phyloP scores from a whole-genome alignment of 1,284 basidiomycete species.

The Ustilago tritici region DNA sequence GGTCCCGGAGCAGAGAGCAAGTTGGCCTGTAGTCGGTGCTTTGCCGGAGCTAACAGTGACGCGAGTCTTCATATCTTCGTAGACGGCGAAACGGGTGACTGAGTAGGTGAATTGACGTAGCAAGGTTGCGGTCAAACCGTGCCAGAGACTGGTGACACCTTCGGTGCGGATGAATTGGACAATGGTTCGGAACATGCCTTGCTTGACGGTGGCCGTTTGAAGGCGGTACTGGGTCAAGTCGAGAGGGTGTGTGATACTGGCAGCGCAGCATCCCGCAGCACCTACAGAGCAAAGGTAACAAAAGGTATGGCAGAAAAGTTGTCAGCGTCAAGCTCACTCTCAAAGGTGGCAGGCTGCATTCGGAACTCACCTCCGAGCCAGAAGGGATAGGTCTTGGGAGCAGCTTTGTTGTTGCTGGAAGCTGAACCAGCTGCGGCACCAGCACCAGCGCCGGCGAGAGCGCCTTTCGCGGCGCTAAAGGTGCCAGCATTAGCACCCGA shows the following conservation, averaged over 20 bases:
- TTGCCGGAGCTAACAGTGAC: slow-evolving; percentile 26
- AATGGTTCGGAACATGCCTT: slow-evolving; percentile 58
- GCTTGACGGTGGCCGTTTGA: slow-evolving; percentile 62
- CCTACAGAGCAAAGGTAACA: slow-evolving; percentile 10
- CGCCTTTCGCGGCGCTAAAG: slow-evolving; percentile 48
- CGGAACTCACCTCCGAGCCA: slow-evolving; percentile 63
- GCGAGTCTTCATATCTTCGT: slow-evolving; percentile 64
- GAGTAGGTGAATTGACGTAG: slow-evolving; percentile 68
- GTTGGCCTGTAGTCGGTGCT: slow-evolving; percentile 29
- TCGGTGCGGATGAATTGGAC: slow-evolving; percentile 43
- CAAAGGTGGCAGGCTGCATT: neutral
- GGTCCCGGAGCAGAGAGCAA: slow-evolving; percentile 60
- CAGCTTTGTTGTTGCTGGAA: slow-evolving; percentile 24
- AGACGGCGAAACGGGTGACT: slow-evolving; percentile 67
- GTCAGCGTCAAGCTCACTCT: neutral
- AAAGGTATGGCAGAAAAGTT: neutral
- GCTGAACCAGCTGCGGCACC: slow-evolving; percentile 32
- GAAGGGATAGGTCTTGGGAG: slow-evolving; percentile 61
- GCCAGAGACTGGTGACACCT: slow-evolving; percentile 63
- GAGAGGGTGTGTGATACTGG: slow-evolving; percentile 68
- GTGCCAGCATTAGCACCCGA: slow-evolving; percentile 39
- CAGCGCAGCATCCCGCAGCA: slow-evolving; percentile 52
- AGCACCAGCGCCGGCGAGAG: slow-evolving; percentile 41
- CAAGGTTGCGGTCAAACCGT: slow-evolving; percentile 64
- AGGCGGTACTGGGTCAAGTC: slow-evolving; percentile 70